Evolutionary conservation across 164 flowering plant genomes (phyloP).

Genomic region (Taxillus chinensis): DNA sequence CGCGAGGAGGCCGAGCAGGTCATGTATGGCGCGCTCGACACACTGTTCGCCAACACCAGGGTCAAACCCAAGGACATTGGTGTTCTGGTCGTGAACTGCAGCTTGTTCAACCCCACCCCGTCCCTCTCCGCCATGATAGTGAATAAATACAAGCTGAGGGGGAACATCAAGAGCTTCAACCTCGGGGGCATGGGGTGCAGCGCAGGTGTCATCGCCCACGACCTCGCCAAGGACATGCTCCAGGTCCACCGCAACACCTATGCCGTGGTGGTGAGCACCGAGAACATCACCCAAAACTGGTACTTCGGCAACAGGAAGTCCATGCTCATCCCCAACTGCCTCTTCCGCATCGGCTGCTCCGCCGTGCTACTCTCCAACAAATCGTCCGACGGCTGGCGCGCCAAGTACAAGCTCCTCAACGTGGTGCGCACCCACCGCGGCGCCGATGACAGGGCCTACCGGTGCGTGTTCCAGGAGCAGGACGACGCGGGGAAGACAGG

Average conservation of each 20-base stretch:
- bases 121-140: slow-evolving; percentile 40
- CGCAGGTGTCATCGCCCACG: slow-evolving; percentile 39
- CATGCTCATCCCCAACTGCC: slow-evolving; percentile 39
- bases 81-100: slow-evolving; percentile 35
- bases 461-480: slow-evolving; percentile 31
- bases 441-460: slow-evolving; percentile 28
- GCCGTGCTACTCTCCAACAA: slow-evolving; percentile 37
- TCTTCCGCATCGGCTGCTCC: slow-evolving; percentile 34
- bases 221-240: slow-evolving; percentile 32
- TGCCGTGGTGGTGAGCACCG: slow-evolving; percentile 40
- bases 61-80: slow-evolving; percentile 30
- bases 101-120: slow-evolving; percentile 38
- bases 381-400: slow-evolving; percentile 13
- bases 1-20: slow-evolving; percentile 31
- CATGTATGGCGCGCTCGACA: slow-evolving; percentile 31
- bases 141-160: slow-evolving; percentile 35
- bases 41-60: slow-evolving; percentile 17
- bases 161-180: slow-evolving; percentile 30
- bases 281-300: slow-evolving; percentile 39
- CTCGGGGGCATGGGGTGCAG: slow-evolving; percentile 48
- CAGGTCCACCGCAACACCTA: slow-evolving; percentile 26
- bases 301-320: slow-evolving; percentile 37
- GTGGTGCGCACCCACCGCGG: slow-evolving; percentile 34
- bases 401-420: slow-evolving; percentile 35
- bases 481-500: slow-evolving; percentile 29